Conservation (phyloP, 2,329 filamentous ascomycete genomes). For the Colletotrichum brevisporum region DNA sequence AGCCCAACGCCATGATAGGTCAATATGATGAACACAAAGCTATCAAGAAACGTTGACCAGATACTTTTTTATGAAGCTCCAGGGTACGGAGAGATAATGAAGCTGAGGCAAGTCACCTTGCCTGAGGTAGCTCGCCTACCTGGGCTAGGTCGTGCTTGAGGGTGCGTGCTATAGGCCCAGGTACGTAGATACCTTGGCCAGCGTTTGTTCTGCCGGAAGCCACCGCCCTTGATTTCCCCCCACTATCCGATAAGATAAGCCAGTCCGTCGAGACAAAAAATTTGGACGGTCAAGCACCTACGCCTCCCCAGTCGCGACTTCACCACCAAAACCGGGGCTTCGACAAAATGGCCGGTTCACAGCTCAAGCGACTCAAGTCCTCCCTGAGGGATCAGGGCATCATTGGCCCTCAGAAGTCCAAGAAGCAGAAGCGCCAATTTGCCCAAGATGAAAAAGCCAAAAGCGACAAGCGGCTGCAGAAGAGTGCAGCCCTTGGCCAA, state of each 20-base stretch:
- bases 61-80: neutral
- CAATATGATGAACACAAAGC: neutral
- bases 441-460: constrained; percentile 76
- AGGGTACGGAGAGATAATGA: neutral
- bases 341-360: constrained; percentile 87
- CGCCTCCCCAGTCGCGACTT: constrained; percentile 14
- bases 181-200: neutral
- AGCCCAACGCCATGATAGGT: constrained; percentile 42
- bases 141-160: too few species aligned
- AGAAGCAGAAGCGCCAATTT: constrained; percentile 89
- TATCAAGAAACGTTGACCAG: constrained; percentile 12
- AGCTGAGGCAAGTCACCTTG: neutral
- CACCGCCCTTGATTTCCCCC: constrained; percentile 41
- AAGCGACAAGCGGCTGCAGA: constrained; percentile 80
- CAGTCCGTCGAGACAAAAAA: constrained; percentile 43
- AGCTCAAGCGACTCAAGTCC: constrained; percentile 94
- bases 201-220: constrained; percentile 40
- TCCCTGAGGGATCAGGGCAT: constrained; percentile 92
- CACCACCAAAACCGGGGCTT: constrained; percentile 18
- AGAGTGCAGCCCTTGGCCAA: constrained; percentile 81
- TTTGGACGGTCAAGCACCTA: constrained; percentile 35
- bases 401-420: constrained; percentile 91
- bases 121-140: neutral
- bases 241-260: constrained; percentile 47
- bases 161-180: too few species aligned